Evolutionary conservation across 2,329 filamentous ascomycete genomes (phyloP).

Genomic region (Colletotrichum siamense): DNA sequence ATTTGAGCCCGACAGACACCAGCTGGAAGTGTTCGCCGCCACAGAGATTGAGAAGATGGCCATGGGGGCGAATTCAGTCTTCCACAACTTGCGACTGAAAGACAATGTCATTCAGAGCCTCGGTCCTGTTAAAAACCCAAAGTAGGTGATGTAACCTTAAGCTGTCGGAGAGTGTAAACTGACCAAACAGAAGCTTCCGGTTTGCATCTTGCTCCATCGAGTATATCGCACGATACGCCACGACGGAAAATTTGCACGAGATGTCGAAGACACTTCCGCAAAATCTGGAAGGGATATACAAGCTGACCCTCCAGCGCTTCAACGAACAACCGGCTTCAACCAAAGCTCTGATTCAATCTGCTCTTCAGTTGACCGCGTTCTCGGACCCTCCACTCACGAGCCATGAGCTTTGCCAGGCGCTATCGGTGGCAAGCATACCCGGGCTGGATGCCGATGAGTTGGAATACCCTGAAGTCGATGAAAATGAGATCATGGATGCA

Average conservation of each 20-base stretch:
- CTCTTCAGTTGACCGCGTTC: background rate
- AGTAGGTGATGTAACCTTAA: background rate
- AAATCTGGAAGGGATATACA: background rate
- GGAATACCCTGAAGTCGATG: background rate
- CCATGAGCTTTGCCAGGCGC: background rate
- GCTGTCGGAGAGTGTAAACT: background rate
- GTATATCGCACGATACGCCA: background rate
- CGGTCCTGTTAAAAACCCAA: fast-evolving
- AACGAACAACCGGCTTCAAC: background rate
- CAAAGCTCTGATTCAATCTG: background rate
- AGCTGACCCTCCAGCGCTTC: background rate
- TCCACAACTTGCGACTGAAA: background rate
- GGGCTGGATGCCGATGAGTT: background rate
- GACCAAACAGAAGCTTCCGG: background rate
- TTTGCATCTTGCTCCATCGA: background rate
- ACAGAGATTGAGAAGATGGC: background rate
- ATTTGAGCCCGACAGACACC: background rate
- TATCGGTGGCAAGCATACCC: background rate
- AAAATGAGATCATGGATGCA: background rate
- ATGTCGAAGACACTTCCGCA: background rate
- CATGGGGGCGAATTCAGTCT: background rate
- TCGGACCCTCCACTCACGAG: background rate
- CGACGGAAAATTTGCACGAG: background rate
- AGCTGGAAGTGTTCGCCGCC: background rate
- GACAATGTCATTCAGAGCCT: background rate